phyloP scores from a whole-genome alignment of 306 rosid species.

The Coriaria nepalensis region DNA sequence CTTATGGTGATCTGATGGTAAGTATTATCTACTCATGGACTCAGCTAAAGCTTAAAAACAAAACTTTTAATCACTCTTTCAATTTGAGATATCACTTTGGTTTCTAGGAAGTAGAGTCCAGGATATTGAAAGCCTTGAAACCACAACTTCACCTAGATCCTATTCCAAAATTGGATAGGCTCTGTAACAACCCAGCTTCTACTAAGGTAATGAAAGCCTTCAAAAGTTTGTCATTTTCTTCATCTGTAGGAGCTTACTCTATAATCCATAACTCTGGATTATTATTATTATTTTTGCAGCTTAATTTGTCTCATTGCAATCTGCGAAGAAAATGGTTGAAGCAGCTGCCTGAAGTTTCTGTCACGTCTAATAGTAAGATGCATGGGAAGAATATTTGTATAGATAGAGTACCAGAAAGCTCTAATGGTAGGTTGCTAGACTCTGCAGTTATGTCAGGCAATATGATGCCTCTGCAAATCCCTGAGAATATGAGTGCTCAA shows the following conservation, averaged over 20 bases:
- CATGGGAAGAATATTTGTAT: slow-evolving; percentile 75
- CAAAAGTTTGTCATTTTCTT: slow-evolving; percentile 6
- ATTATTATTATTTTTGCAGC: slow-evolving; percentile 39
- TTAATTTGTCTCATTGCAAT: slow-evolving; percentile 34
- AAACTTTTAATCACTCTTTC: slow-evolving; percentile 16
- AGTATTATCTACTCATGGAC: slow-evolving; percentile 16
- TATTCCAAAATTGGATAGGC: slow-evolving; percentile 64
- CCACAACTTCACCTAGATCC: slow-evolving; percentile 84
- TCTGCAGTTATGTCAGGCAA: slow-evolving; percentile 46
- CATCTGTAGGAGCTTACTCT: slow-evolving; percentile 13
- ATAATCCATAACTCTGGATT: slow-evolving; percentile 16
- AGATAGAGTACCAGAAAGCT: slow-evolving; percentile 58
- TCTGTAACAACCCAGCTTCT: slow-evolving; percentile 46
- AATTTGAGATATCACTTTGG: slow-evolving; percentile 11
- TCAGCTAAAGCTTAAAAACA: slow-evolving; percentile 11
- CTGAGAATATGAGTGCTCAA: slow-evolving; percentile 45
- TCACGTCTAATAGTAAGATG: slow-evolving; percentile 46
- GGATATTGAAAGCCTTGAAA: slow-evolving; percentile 68
- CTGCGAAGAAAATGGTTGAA: slow-evolving; percentile 58
- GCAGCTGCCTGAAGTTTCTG: slow-evolving; percentile 65
- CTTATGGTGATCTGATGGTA: slow-evolving; percentile 97
- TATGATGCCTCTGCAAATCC: slow-evolving; percentile 35
- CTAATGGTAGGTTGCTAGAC: slow-evolving; percentile 47
- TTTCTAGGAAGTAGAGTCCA: slow-evolving; percentile 80
- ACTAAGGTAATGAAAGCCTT: slow-evolving; percentile 47